A percentile compares a stretch with the other conserved stretches of the same genome.
These are phyloP conservation scores for Neoboletus magnificus DNA, from an alignment of 768 basidiomycete genomes.

Conservation along the genomic window DNA sequence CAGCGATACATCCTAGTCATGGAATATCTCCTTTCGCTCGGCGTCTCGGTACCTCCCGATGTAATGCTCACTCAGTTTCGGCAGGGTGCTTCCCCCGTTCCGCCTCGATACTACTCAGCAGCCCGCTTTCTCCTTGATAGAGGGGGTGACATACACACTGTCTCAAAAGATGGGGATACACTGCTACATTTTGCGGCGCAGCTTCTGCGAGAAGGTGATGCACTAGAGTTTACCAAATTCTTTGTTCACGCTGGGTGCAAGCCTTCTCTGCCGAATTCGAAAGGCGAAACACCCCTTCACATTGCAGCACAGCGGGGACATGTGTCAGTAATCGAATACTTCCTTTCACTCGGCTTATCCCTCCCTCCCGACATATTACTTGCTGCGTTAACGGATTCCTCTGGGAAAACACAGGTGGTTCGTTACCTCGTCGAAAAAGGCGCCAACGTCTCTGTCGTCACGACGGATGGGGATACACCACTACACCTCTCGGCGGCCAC, in stretches of 20 bases:
- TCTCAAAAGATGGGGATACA: background rate
- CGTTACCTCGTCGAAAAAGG: background rate
- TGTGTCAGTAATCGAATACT: background rate
- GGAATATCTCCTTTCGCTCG: background rate
- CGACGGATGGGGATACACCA: background rate
- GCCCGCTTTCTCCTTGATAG: background rate
- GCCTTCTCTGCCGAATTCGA: background rate
- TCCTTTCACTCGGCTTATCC: background rate
- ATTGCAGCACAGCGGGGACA: background rate
- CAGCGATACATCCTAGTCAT: background rate
- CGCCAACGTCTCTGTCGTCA: background rate
- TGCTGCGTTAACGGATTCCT: background rate
- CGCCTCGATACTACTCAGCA: background rate
- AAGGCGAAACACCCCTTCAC: background rate
- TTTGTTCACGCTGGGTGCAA: background rate
- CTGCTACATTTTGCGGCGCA: background rate
- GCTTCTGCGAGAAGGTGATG: background rate
- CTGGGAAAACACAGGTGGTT: background rate
- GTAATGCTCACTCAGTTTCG: background rate
- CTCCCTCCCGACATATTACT: background rate
- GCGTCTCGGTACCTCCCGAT: background rate
- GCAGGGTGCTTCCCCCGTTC: no score
- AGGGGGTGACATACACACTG: background rate
- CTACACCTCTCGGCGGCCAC: background rate
- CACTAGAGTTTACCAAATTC: background rate